A percentile compares a stretch with the other conserved stretches of the same genome.
These are phyloP conservation scores for Histomonas meleagridis DNA, from an alignment of 208 protist species.

Conservation along the genomic window DNA sequence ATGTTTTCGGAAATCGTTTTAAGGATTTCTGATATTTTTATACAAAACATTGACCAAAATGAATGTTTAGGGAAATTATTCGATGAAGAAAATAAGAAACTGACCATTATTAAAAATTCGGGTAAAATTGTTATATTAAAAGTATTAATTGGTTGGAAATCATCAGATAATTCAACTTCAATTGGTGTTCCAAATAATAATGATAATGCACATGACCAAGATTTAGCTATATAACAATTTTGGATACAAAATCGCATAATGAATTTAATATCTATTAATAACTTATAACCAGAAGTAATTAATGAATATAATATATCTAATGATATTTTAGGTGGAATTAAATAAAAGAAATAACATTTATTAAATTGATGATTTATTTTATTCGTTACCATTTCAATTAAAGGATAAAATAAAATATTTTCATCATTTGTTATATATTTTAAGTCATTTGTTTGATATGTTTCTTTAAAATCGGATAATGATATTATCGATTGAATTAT, in stretches of 20 bases:
- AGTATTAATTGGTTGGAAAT: too few species aligned
- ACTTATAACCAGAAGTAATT: too few species aligned
- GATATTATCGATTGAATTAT: background rate
- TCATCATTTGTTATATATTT: background rate
- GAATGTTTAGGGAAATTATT: too few species aligned
- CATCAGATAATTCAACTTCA: background rate
- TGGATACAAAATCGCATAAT: background rate
- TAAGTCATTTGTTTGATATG: background rate
- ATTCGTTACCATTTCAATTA: background rate
- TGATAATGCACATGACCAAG: background rate
- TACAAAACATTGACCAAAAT: too few species aligned
- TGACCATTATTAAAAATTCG: too few species aligned
- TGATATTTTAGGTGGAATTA: background rate
- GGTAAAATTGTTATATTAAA: too few species aligned
- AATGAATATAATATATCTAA: background rate
- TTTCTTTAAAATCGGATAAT: background rate
- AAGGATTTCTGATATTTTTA: too few species aligned
- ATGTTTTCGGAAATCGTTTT: too few species aligned
- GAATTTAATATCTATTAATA: background rate
- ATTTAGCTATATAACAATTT: background rate
- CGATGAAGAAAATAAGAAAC: too few species aligned
- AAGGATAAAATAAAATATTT: background rate
- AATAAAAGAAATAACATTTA: background rate
- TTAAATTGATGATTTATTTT: background rate
- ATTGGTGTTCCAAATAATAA: background rate